Base-by-base conservation (phyloP, 2,329 filamentous ascomycete species). In the Epichloe uncinata region DNA sequence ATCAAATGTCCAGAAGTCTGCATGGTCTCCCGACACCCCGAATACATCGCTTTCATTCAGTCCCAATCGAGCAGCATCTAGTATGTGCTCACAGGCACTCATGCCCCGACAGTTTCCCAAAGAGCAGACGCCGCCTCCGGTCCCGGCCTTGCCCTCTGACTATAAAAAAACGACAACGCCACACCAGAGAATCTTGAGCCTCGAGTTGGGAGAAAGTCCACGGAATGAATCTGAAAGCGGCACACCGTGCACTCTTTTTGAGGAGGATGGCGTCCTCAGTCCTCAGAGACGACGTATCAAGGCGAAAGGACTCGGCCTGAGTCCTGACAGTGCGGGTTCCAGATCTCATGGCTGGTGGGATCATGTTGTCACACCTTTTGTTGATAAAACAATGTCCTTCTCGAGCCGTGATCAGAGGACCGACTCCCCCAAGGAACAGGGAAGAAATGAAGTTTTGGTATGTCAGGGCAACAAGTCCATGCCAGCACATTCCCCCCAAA, bases 301-400 rank as follows among this genome's bases (percentile, higher is more conserved):
- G 50, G 60, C 64, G 13, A 70, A 68, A 47, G 64, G 61, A 7
- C 58, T 63, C 8, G 60, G 62, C 44, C 45, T 69, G 55, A 65
- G 68, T 41, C 63, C 72, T 42, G 64, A 72, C 45, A 78, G 75
- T 40, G 78, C 76, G 30, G 74, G 71, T 41, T 74, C 77, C 11
- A 74, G 73, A 50, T 83, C 82, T 26, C 73, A 74, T 52, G 85
- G 85, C 18, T 89, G 85, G 84, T 89, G 85, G 85, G 85, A 87
- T 58, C 74, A 85, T 55, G 79, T 89, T 50, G 82, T 77, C 7
- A 85, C 84, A 1, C 85, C 85, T 0, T 88, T 88, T 58, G 58
- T 66, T 15, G 71, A 75, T 58, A 73, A 56, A 58, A 65, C 56
- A 46, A 57, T 67, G 13, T 73, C 71, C 36, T 71, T 74, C 20